These are phyloP conservation scores for Phytophthora ramorum DNA, from an alignment of 352 stramenopile genomes.

Conservation along the genomic window DNA sequence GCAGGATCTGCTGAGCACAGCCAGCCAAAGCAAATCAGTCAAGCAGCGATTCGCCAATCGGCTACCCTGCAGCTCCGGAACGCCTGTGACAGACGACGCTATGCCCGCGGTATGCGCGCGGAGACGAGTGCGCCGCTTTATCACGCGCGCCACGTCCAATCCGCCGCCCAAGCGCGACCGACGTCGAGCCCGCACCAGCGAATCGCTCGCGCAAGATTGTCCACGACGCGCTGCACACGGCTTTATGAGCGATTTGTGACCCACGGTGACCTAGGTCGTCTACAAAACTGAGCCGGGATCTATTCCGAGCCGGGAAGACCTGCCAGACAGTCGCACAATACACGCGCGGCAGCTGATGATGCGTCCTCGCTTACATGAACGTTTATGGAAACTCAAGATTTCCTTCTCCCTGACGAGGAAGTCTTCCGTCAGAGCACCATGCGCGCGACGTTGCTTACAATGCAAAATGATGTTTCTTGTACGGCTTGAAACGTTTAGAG, in stretches of 20 bases:
- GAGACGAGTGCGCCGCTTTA: conserved; percentile 10
- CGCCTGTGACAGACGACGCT: conserved; percentile 16
- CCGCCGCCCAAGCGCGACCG: background rate
- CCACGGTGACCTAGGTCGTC: background rate
- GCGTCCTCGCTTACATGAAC: background rate
- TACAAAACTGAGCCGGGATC: conserved; percentile 16
- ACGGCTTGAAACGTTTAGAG: background rate
- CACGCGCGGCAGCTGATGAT: conserved; percentile 1
- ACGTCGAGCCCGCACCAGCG: conserved; percentile 10
- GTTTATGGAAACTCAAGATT: too few species aligned
- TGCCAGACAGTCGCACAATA: conserved; percentile 2
- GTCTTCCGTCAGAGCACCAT: too few species aligned
- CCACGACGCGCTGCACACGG: conserved; percentile 10
- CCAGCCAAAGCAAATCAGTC: conserved; percentile 18
- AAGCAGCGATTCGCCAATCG: conserved; percentile 20
- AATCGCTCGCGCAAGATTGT: conserved; percentile 14
- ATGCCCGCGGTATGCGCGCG: background rate
- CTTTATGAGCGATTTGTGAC: conserved; percentile 12
- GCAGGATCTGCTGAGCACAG: conserved; percentile 27
- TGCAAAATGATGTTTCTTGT: background rate
- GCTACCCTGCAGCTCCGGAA: background rate
- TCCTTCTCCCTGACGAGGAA: too few species aligned
- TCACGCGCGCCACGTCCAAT: conserved; percentile 11
- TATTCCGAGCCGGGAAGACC: background rate
- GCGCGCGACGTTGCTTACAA: too few species aligned